phyloP scores from a whole-genome alignment of 805 yeast species.

The Metschnikowia kunwiensis region DNA sequence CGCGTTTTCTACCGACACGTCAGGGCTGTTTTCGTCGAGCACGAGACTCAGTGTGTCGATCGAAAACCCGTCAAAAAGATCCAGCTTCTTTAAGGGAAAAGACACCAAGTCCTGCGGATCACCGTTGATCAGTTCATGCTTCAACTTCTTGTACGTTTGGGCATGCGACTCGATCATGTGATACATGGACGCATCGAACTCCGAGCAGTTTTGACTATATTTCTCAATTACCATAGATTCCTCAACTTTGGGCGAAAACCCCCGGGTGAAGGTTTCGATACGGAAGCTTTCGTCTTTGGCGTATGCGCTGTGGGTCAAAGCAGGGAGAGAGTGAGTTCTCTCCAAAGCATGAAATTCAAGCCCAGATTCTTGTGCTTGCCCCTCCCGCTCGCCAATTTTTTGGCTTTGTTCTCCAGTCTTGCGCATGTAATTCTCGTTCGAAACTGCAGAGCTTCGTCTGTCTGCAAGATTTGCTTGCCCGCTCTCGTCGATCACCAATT shows the following conservation, averaged over 20 bases:
- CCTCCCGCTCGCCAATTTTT: no score
- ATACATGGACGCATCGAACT: conserved; percentile 1
- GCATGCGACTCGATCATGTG: conserved; percentile 4
- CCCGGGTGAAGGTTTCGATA: no score
- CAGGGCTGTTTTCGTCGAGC: conserved; percentile 1
- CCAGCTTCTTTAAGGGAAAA: background rate
- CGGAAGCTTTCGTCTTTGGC: no score
- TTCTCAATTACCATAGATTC: no score
- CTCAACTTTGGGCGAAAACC: no score
- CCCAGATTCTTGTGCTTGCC: no score
- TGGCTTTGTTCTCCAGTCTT: no score
- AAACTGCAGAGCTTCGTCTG: background rate
- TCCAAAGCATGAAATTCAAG: no score
- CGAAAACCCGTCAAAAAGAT: background rate
- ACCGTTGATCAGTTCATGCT: no score
- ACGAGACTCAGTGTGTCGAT: conserved; percentile 2
- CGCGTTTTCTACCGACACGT: conserved; percentile 16
- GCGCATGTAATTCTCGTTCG: background rate
- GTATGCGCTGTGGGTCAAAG: no score
- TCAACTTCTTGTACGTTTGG: background rate
- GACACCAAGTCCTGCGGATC: background rate
- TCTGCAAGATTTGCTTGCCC: conserved; percentile 39
- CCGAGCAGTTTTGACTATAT: background rate
- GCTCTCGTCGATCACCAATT: conserved; percentile 38
- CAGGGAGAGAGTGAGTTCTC: no score